phyloP scores from a whole-genome alignment of 352 stramenopile species.

The Pythium dissotocum region DNA sequence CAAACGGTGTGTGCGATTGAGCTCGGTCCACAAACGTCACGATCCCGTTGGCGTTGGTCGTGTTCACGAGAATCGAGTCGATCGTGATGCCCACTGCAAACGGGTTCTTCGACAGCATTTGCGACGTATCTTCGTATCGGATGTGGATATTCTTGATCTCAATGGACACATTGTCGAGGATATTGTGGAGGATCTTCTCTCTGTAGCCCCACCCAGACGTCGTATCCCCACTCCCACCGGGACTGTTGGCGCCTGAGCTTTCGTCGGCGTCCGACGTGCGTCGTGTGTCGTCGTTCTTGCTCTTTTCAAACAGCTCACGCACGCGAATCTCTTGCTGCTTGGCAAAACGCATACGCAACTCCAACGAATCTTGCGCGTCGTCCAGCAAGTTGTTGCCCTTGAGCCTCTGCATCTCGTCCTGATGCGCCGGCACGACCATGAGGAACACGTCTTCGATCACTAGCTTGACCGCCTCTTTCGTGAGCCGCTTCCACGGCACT shows the following conservation, averaged over 20 bases:
- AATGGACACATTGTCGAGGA: slow-evolving; percentile 82
- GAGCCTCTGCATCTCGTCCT: slow-evolving; percentile 49
- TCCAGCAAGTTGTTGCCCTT: slow-evolving; percentile 31
- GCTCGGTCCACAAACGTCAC: slow-evolving; percentile 77
- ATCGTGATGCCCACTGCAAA: slow-evolving; percentile 75
- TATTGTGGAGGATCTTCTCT: slow-evolving; percentile 82
- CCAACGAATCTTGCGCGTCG: slow-evolving; percentile 54
- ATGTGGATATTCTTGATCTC: slow-evolving; percentile 85
- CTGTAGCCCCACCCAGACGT: slow-evolving; percentile 71
- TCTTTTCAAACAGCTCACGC: slow-evolving; percentile 73
- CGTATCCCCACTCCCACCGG: slow-evolving; percentile 34
- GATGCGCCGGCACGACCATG: slow-evolving; percentile 65
- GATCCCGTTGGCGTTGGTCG: slow-evolving; percentile 82
- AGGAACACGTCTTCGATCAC: slow-evolving; percentile 78
- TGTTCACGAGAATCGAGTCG: slow-evolving; percentile 66
- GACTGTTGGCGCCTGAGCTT: neutral
- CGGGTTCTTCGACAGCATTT: slow-evolving; percentile 55
- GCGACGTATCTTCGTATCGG: slow-evolving; percentile 77
- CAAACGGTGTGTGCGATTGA: slow-evolving; percentile 77
- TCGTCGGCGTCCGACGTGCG: slow-evolving; percentile 29
- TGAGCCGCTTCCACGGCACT: slow-evolving; percentile 84
- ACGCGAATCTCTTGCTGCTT: slow-evolving; percentile 85
- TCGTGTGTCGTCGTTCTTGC: slow-evolving; percentile 45
- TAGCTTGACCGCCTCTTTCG: slow-evolving; percentile 74
- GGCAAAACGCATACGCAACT: slow-evolving; percentile 59